These are phyloP conservation scores for Suillus luteus DNA, from an alignment of 768 basidiomycete species.

Conservation along the genomic window DNA sequence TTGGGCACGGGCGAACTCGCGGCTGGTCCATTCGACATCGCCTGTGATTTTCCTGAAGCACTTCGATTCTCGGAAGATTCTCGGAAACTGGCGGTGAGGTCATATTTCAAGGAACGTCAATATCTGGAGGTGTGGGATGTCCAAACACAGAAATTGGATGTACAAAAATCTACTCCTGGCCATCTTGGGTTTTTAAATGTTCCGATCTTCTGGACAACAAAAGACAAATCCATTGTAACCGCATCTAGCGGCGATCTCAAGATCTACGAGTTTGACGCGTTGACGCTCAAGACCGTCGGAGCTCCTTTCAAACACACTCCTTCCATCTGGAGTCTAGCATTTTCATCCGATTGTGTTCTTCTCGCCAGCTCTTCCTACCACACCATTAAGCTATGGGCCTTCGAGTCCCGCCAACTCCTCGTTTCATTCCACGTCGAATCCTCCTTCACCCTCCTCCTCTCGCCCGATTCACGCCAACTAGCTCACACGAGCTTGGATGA, in stretches of 20 bases:
- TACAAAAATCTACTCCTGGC: neutral
- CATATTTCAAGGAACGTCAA: no score
- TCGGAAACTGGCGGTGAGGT: neutral
- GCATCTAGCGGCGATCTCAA: neutral
- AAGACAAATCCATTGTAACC: neutral
- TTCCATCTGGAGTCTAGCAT: rapidly evolving
- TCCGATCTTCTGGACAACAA: neutral
- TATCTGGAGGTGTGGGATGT: neutral
- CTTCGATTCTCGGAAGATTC: neutral
- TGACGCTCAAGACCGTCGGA: neutral
- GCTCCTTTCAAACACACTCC: neutral
- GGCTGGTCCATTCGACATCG: neutral
- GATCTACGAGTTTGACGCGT: neutral
- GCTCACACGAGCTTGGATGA: neutral
- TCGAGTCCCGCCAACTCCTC: neutral
- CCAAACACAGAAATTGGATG: neutral
- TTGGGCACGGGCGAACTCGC: neutral
- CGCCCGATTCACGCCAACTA: neutral
- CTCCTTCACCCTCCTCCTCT: neutral
- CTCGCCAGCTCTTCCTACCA: no score
- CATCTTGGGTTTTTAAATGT: no score
- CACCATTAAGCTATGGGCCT: no score
- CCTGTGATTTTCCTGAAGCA: no score
- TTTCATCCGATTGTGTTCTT: neutral
- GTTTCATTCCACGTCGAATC: neutral